A percentile compares a stretch with the other conserved stretches of the same genome.
These are phyloP conservation scores for Didymella segeticola DNA, from an alignment of 2,329 filamentous ascomycete species.

Conservation along the genomic window DNA sequence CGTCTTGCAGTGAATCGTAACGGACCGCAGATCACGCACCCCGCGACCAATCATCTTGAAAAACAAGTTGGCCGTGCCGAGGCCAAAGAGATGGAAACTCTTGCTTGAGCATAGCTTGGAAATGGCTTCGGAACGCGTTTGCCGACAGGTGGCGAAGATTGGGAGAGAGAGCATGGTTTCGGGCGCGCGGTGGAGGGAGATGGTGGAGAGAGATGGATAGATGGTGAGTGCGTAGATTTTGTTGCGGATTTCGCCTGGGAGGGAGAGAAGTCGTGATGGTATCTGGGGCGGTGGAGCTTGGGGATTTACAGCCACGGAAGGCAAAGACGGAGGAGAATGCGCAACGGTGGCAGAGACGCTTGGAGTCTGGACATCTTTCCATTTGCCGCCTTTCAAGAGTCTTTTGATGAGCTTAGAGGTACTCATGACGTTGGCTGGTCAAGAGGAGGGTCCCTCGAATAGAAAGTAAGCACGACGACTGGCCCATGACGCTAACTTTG, in stretches of 20 bases:
- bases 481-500: not conserved
- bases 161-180: conserved; percentile 6
- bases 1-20: not conserved
- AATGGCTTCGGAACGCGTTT: conserved; percentile 24
- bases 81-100: not conserved
- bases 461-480: not conserved
- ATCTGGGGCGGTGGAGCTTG: not conserved
- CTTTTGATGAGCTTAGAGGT: not conserved
- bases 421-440: not conserved
- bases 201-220: conserved; percentile 2
- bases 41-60: not conserved
- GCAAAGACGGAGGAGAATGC: not conserved
- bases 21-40: not conserved
- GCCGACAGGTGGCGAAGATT: conserved; percentile 22
- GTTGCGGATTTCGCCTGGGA: conserved; percentile 24
- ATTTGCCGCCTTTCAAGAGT: not conserved
- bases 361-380: not conserved
- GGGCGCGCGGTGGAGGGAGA: conserved; percentile 1
- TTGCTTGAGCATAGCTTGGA: conserved; percentile 21
- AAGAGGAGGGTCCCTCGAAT: not conserved
- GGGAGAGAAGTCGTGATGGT: conserved; percentile 11
- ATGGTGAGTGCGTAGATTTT: conserved; percentile 15
- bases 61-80: conserved; percentile 2
- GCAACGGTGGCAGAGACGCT: not conserved
- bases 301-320: not conserved